These are phyloP conservation scores for Apophysomyces variabilis DNA, from an alignment of 371 early-diverging fungal genomes.

Conservation along the genomic window DNA sequence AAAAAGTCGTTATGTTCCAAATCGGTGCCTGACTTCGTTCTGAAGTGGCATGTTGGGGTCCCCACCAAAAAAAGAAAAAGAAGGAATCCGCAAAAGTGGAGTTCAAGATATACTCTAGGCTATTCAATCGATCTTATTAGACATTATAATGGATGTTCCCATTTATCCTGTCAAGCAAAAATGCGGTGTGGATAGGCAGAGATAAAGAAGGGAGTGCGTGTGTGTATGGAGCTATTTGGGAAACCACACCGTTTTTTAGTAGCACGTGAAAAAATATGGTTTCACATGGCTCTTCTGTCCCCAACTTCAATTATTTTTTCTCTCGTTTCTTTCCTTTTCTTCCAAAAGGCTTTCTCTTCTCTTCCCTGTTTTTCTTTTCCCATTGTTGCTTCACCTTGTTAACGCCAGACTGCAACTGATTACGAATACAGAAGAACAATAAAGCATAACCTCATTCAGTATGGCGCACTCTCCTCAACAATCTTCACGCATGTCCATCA, in stretches of 20 bases:
- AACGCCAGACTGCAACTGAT: conserved; percentile 11
- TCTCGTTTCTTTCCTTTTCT: conserved; percentile 19
- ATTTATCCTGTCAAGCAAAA: no score
- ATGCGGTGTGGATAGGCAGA: no score
- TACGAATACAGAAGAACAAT: conserved; percentile 3
- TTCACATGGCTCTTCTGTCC: conserved; percentile 18
- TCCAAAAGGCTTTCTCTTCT: neutral
- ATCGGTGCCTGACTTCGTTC: no score
- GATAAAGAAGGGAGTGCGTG: no score
- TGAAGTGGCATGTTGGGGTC: no score
- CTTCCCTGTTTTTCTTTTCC: conserved; percentile 11
- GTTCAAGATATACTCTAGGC: no score
- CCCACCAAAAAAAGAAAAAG: no score
- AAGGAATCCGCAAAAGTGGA: no score
- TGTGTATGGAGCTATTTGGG: no score
- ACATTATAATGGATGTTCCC: no score
- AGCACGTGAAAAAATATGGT: conserved; percentile 17
- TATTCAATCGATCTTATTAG: no score
- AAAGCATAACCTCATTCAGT: neutral
- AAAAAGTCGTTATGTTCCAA: neutral
- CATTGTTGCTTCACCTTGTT: neutral
- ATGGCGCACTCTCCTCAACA: conserved; percentile 20
- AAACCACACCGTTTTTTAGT: neutral
- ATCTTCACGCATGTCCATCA: conserved; percentile 44
- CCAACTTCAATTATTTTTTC: conserved; percentile 16